Evolutionary conservation across 2,329 filamentous ascomycete genomes (phyloP), one percentile per base, ranked within the genome.

Genomic region (Ambrosiella xylebori): DNA sequence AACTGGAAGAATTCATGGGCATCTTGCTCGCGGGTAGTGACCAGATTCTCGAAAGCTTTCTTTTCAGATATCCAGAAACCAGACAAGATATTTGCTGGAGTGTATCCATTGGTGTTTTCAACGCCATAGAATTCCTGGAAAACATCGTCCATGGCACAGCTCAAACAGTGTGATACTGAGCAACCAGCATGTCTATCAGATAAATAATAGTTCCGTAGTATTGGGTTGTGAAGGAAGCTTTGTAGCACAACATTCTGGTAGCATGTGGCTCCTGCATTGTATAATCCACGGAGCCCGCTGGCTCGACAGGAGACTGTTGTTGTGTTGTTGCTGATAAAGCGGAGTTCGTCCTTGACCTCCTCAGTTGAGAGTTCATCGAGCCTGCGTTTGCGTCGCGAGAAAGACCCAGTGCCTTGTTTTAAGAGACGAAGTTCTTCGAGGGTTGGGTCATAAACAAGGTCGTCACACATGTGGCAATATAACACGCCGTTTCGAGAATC

Each of bases 1-100:
- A 95, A 96, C 67, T 95, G 89, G 69, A 96, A 94, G 71, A 95
- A 97, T 68, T 97, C 91, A 67, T 97, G 91, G 0, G 91, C 91
- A 67, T 97, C 91, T 72, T 97, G 91, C 70, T 97, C 91, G 65
- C 90, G 88, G 65, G 94, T 95, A 9, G 90, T 93, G 1, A 91
- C 88, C 19, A 90, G 76, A 61, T 85, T 82, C 70, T 87, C 79
- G 61, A 84, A 84, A 0, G 79, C 78, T 68, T 78, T 81, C 72
- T 79, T 82, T 68, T 88, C 86, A 3, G 85, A 88, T 64, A 90
- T 87, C 89, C 90, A 95, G 66, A 90, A 90, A 9, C 86, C 88
- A 59, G 89, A 83, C 50, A 97, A 77, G 66, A 97, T 88, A 65
- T 88, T 89, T 7, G 93, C 85, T 1, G 90, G 88, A 1, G 89